These are phyloP conservation scores for Hanseniaspora occidentalis DNA, from an alignment of 805 yeast genomes.

Conservation along the genomic window DNA sequence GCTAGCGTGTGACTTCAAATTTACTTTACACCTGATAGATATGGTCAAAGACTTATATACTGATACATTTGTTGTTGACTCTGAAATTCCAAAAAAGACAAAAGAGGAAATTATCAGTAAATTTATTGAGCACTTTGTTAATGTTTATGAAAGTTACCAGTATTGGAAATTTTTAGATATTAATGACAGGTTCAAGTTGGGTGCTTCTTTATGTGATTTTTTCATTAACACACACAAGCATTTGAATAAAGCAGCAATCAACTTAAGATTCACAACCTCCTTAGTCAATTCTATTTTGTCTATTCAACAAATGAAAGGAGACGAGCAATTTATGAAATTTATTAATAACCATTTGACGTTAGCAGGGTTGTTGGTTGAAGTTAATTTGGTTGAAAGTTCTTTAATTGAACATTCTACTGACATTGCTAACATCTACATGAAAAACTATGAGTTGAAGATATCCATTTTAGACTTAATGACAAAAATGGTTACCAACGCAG, in stretches of 20 bases:
- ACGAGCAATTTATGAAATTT: slow-evolving; percentile 26
- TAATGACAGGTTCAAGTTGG: slow-evolving; percentile 49
- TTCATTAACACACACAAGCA: slow-evolving; percentile 22
- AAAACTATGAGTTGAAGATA: slow-evolving; percentile 34
- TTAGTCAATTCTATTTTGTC: slow-evolving; percentile 41
- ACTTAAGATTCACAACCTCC: slow-evolving; percentile 36
- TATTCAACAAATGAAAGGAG: slow-evolving; percentile 27
- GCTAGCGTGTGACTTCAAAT: slow-evolving; percentile 50
- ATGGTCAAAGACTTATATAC: slow-evolving; percentile 41
- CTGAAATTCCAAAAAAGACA: slow-evolving; percentile 26
- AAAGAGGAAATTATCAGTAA: slow-evolving; percentile 45
- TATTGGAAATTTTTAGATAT: slow-evolving; percentile 53
- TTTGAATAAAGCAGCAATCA: not conserved
- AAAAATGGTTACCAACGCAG: slow-evolving; percentile 40
- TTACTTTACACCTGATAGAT: slow-evolving; percentile 49
- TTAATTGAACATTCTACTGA: slow-evolving; percentile 43
- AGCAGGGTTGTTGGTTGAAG: slow-evolving; percentile 40
- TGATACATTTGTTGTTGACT: slow-evolving; percentile 32
- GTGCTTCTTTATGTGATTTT: slow-evolving; percentile 38
- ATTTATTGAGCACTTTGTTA: slow-evolving; percentile 43
- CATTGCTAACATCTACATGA: slow-evolving; percentile 46
- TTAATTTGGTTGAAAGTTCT: slow-evolving; percentile 32
- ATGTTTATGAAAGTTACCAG: slow-evolving; percentile 59
- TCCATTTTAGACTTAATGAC: slow-evolving; percentile 45
- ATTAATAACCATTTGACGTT: slow-evolving; percentile 40